Percentiles rank a stretch among this genome's conserved stretches.
phyloP scores from a whole-genome alignment of 2,329 filamentous ascomycete genomes.

The Fusarium oligoseptatum region DNA sequence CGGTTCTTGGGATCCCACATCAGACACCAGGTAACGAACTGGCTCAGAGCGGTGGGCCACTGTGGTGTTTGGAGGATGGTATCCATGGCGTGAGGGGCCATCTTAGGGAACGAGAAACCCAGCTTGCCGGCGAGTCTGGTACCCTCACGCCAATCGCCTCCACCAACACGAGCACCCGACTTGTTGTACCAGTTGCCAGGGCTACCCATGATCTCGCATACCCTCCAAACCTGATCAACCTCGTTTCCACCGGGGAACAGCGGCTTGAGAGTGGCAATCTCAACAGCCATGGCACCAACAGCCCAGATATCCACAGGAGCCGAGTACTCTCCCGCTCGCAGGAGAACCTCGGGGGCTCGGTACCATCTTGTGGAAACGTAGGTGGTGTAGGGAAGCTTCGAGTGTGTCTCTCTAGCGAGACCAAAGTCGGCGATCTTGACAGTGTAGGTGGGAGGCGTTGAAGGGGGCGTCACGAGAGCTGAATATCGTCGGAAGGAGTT shows the following conservation, averaged over 20 bases:
- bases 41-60: conserved; percentile 88
- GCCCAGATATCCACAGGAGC: conserved; percentile 99
- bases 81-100: conserved; percentile 97
- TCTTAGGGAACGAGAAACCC: conserved; percentile 98
- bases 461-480: conserved; percentile 90
- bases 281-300: conserved; percentile 97
- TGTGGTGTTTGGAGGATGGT: conserved; percentile 91
- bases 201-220: conserved; percentile 99
- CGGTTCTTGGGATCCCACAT: conserved; percentile 98
- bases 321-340: conserved; percentile 96
- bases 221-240: conserved; percentile 98
- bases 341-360: conserved; percentile 91
- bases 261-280: conserved; percentile 95
- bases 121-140: conserved; percentile 93
- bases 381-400: conserved; percentile 95
- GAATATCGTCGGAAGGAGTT: conserved; percentile 95
- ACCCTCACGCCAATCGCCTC: conserved; percentile 97
- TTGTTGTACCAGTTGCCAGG: conserved; percentile 99
- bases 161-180: conserved; percentile 85
- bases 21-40: conserved; percentile 98
- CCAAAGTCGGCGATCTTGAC: conserved; percentile 99
- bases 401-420: conserved; percentile 96
- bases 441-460: conserved; percentile 91
- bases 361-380: conserved; percentile 99
- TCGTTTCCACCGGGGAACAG: conserved; percentile 98